Base-by-base conservation (phyloP, 805 yeast species). In the Kodamaea jinghongensis region DNA sequence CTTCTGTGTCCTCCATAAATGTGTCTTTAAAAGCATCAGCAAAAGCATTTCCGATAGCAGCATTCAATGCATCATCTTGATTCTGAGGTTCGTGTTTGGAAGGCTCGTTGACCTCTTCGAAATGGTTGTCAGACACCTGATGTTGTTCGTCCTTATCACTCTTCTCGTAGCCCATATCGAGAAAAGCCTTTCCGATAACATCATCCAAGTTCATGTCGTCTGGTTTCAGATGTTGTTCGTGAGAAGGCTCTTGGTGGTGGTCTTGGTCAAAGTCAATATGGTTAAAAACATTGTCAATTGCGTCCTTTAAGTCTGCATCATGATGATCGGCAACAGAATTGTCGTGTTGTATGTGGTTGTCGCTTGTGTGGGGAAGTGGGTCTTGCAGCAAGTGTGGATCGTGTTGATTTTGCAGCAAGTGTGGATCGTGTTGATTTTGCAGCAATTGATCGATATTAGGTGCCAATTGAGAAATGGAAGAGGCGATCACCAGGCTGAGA, bases 211-310 rank as follows among this genome's bases (percentile, higher is more conserved):
- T 31, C 17, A 31, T 17, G 15, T 37, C 44, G 23, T 32, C 41
- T n/a, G 34, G 41, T 28, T 28, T 16, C 4, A 12, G 22, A 10
- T 30, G 28, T 8, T 14, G 26, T 1, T 16, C 44, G 9, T 16
- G 39, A 13, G 20, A n/a, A 6, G 10, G 25, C 25, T 31, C 38
- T 10, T 10, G 28, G n/a, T 30, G 17, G n/a, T 34, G 25, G 23
- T 27, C 37, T 11, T 22, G 23, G 34, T 35, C 39, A 46, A 48
- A 54, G 40, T 49, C 60, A 46, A 58, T 64, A 46, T 51, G 67
- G 47, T 54, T 55, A 44, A 68, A 63, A 1, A 65, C 72, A 44
- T 63, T 62, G 12, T 68, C 71, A 30, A 67, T 64, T 26, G 70
- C 69, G 31, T 55, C 56, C 38, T 63, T 63, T 33, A 63, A 46